A percentile compares a stretch with the other conserved stretches of the same genome.
These are phyloP conservation scores for Phialocephala subalpina DNA, from an alignment of 2,329 filamentous ascomycete species.

Conservation along the genomic window DNA sequence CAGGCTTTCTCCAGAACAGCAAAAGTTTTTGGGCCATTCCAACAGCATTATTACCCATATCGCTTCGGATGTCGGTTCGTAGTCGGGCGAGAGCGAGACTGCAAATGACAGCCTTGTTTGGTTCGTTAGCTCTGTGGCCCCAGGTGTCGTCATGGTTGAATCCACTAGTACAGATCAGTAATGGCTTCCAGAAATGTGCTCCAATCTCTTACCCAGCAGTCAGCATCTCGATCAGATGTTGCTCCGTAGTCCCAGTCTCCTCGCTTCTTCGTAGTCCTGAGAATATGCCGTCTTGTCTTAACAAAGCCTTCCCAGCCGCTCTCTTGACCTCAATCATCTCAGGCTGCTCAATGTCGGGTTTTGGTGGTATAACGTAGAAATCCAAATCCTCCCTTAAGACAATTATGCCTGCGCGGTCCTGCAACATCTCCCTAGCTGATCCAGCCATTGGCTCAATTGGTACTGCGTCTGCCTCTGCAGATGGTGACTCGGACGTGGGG, in stretches of 20 bases:
- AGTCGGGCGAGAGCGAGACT: conserved; percentile 92
- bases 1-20: conserved; percentile 97
- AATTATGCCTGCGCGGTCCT: conserved; percentile 94
- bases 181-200: background rate
- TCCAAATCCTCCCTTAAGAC: conserved; percentile 95
- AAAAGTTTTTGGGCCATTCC: conserved; percentile 99
- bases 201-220: conserved; percentile 82
- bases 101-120: conserved; percentile 98
- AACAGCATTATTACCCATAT: conserved; percentile 79
- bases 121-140: conserved; percentile 97
- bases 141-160: conserved; percentile 96
- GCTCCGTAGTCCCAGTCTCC: conserved; percentile 94
- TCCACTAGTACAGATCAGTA: conserved; percentile 64
- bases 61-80: conserved; percentile 88
- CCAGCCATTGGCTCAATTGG: conserved; percentile 77
- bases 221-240: conserved; percentile 98
- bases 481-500: conserved; percentile 74
- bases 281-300: conserved; percentile 94
- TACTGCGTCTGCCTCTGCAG: conserved; percentile 68
- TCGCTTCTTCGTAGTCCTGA: conserved; percentile 94
- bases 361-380: conserved; percentile 95
- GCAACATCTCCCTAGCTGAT: conserved; percentile 77
- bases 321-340: conserved; percentile 98
- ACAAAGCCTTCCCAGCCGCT: conserved; percentile 84
- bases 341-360: conserved; percentile 79